Evolutionary conservation across 208 protist genomes (phyloP).

Genomic region (Wallacemonas sp.): DNA sequence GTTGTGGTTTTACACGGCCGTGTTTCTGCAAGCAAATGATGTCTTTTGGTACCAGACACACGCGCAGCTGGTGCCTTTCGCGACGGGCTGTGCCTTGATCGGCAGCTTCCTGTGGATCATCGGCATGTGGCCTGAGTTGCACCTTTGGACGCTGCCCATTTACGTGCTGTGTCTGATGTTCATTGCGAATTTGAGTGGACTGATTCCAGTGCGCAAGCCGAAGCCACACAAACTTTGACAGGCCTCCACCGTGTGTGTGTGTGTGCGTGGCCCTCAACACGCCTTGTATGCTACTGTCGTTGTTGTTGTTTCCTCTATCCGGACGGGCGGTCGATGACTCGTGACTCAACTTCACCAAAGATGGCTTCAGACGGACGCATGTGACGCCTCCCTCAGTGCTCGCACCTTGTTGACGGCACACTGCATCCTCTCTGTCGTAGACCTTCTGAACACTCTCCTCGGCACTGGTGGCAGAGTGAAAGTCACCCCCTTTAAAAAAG

Average conservation of each 20-base stretch:
- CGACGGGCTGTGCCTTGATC: conserved; percentile 26
- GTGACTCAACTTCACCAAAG: too few species aligned
- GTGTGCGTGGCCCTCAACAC: too few species aligned
- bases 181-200: conserved; percentile 25
- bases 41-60: conserved; percentile 63
- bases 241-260: background rate
- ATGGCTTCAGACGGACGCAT: too few species aligned
- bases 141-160: conserved; percentile 56
- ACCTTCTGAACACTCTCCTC: too few species aligned
- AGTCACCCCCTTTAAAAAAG: too few species aligned
- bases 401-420: too few species aligned
- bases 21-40: conserved; percentile 49
- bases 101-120: conserved; percentile 56
- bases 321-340: too few species aligned
- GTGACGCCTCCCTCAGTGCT: too few species aligned
- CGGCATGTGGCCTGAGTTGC: conserved; percentile 70
- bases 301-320: too few species aligned
- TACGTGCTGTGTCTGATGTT: conserved; percentile 27
- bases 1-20: conserved; percentile 71
- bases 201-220: conserved; percentile 15
- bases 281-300: too few species aligned
- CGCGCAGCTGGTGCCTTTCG: conserved; percentile 43
- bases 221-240: conserved; percentile 5
- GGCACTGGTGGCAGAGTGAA: too few species aligned
- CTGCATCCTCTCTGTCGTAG: too few species aligned